Evolutionary conservation across 1,284 basidiomycete species (phyloP).

Genomic region (Ustilago xerochloae): DNA sequence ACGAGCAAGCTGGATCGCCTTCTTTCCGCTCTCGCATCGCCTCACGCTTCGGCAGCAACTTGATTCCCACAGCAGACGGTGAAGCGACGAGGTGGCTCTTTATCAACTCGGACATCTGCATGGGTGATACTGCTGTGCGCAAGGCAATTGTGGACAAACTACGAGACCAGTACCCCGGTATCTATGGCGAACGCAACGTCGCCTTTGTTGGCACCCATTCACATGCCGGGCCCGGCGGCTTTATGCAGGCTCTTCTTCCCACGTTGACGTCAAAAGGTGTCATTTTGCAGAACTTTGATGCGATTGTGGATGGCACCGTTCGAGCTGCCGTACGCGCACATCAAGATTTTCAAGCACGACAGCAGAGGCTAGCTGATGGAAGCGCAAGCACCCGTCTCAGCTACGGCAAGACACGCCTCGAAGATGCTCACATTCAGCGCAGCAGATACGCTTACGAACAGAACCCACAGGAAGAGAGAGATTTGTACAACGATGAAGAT

Average conservation of each 20-base stretch:
- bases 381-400: conserved; percentile 18
- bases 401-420: conserved; percentile 76
- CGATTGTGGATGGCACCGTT: conserved; percentile 78
- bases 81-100: conserved; percentile 74
- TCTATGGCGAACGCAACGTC: conserved; percentile 79
- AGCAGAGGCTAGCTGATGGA: conserved; percentile 7
- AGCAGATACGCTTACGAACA: conserved; percentile 55
- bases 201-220: conserved; percentile 81
- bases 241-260: conserved; percentile 78
- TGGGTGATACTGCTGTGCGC: conserved; percentile 80
- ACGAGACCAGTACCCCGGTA: conserved; percentile 73
- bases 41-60: conserved; percentile 13
- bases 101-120: conserved; percentile 76
- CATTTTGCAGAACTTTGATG: conserved; percentile 74
- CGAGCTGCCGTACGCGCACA: conserved; percentile 78
- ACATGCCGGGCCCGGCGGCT: conserved; percentile 83
- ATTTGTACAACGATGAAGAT: conserved; percentile 53
- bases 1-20: not conserved
- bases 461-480: conserved; percentile 55
- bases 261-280: conserved; percentile 81
- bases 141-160: conserved; percentile 76
- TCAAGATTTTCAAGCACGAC: conserved; percentile 70
- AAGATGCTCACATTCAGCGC: conserved; percentile 77
- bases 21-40: conserved; percentile 1
- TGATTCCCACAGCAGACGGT: conserved; percentile 47